Evolutionary conservation across 192 early-diverging fungal genomes (phyloP).

Genomic region (Backusella circina): DNA sequence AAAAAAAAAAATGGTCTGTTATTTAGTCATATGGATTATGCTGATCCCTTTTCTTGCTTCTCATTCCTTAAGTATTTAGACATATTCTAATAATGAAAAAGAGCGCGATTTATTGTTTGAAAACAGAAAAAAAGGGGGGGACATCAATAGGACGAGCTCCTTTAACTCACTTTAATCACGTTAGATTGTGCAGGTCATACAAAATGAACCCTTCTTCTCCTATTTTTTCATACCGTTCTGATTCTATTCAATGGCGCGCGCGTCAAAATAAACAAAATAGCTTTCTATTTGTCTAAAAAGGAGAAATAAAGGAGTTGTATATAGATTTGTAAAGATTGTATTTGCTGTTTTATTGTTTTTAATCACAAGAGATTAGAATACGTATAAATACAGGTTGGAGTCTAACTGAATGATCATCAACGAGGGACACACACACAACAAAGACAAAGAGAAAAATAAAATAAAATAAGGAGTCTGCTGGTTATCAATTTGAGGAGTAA

Average conservation of each 20-base stretch:
- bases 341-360: background rate
- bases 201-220: background rate
- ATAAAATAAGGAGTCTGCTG: background rate
- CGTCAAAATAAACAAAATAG: background rate
- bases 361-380: background rate
- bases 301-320: background rate
- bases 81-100: constrained; percentile 3
- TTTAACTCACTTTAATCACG: background rate
- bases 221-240: background rate
- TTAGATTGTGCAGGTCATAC: background rate
- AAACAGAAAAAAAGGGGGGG: background rate
- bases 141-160: background rate
- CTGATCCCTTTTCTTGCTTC: background rate
- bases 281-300: background rate
- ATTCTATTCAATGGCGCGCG: background rate
- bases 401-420: background rate
- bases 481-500: background rate
- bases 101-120: background rate
- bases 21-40: background rate
- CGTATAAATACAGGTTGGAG: background rate
- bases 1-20: background rate
- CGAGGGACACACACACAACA: background rate
- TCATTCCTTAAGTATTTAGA: background rate
- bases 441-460: background rate
- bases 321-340: background rate